Percentiles rank a stretch among this genome's conserved stretches.
Conservation (phyloP, 2,329 filamentous ascomycete species). For the Pseudogymnoascus sp. region DNA sequence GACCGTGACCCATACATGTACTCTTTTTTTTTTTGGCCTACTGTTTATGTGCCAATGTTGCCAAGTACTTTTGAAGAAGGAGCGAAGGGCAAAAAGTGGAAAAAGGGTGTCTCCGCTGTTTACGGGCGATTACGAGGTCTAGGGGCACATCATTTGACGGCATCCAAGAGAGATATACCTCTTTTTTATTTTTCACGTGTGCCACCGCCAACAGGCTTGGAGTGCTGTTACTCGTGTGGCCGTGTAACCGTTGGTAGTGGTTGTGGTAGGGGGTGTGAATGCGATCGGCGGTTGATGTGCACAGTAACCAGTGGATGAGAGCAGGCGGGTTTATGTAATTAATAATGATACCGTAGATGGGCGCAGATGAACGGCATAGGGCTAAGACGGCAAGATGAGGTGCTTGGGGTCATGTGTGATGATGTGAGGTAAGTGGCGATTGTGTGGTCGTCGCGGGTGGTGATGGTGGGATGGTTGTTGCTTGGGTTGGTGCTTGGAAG, state of each 20-base stretch:
- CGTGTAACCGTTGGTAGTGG: neutral
- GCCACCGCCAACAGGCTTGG: neutral
- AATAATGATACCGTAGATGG: neutral
- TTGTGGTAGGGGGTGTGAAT: neutral
- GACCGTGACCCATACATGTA: neutral
- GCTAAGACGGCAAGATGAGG: neutral
- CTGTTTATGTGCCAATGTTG: neutral
- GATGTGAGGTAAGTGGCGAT: slow-evolving; percentile 8
- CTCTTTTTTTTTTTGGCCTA: too few relatives aligned
- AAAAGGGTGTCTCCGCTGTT: neutral
- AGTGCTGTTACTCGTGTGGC: neutral
- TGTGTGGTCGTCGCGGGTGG: neutral
- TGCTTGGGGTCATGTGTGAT: neutral
- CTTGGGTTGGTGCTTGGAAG: neutral
- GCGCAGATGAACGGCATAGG: neutral
- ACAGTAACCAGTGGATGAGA: neutral
- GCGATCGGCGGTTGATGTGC: neutral
- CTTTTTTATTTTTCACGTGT: neutral
- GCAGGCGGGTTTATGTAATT: neutral
- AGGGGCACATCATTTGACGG: neutral
- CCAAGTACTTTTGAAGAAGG: neutral
- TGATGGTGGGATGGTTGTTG: neutral
- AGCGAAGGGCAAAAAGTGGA: neutral
- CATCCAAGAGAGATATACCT: neutral
- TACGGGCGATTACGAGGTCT: neutral